Conservation (phyloP, 2,329 filamentous ascomycete genomes). For the Exophiala phaeomuriformis region DNA sequence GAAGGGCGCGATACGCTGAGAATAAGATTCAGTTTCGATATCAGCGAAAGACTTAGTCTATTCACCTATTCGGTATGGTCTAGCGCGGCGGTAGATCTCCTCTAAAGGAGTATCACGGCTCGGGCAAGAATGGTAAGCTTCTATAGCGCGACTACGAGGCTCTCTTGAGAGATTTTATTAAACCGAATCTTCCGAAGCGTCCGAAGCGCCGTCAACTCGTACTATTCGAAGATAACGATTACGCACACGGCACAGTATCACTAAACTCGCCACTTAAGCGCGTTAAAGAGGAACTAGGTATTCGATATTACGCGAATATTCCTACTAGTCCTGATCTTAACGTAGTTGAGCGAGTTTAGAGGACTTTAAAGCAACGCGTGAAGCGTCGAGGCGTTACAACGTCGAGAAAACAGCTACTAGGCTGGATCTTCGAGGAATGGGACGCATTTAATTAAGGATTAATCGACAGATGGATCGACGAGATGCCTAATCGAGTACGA, state of each 20-base stretch:
- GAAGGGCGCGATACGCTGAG: not conserved
- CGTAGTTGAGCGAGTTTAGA: not conserved
- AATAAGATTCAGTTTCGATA: not conserved
- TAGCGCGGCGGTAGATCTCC: not conserved
- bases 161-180: not conserved
- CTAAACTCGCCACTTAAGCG: not conserved
- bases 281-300: not conserved
- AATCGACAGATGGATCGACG: not conserved
- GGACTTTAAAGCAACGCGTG: not conserved
- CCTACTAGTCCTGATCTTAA: not conserved
- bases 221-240: not conserved
- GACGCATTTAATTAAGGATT: not conserved
- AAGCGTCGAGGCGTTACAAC: not conserved
- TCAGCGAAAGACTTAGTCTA: not conserved
- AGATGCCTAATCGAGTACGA: not conserved
- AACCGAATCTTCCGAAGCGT: not conserved
- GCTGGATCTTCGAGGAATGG: not conserved
- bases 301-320: not conserved
- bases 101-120: not conserved
- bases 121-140: not conserved
- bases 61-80: not conserved
- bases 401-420: not conserved
- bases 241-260: not conserved
- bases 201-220: too few species aligned
- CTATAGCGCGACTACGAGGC: not conserved